A percentile compares a stretch with the other conserved stretches of the same genome.
Evolutionary conservation across 2,329 filamentous ascomycete genomes (phyloP).

Genomic region (Geosmithia flava): DNA sequence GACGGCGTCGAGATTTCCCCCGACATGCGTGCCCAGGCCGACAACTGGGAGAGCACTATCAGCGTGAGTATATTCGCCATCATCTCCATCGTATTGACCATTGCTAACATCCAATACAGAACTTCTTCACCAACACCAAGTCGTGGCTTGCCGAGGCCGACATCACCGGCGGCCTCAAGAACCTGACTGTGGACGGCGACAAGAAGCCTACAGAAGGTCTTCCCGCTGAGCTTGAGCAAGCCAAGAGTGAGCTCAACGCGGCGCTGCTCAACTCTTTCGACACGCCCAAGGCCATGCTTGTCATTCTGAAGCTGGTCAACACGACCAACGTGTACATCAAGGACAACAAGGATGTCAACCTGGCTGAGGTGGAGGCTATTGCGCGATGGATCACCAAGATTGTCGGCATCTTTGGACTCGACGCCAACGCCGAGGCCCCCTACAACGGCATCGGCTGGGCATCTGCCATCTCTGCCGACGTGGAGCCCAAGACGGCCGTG

Average conservation of each 20-base stretch:
- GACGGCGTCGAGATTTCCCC: constrained; percentile 85
- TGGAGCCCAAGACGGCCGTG: constrained; percentile 32
- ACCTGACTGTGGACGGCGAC: constrained; percentile 22
- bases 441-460: constrained; percentile 47
- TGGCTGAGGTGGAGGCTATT: constrained; percentile 37
- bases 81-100: neutral
- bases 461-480: constrained; percentile 22
- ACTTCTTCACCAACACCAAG: constrained; percentile 47
- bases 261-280: constrained; percentile 80
- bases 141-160: constrained; percentile 36
- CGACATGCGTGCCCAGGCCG: constrained; percentile 62
- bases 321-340: constrained; percentile 56
- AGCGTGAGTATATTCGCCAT: constrained; percentile 31
- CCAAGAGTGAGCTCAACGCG: constrained; percentile 38
- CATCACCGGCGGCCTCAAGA: constrained; percentile 19
- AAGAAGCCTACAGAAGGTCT: constrained; percentile 18
- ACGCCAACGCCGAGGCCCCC: constrained; percentile 42
- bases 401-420: constrained; percentile 73
- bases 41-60: constrained; percentile 69
- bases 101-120: constrained; percentile 18
- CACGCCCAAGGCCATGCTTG: constrained; percentile 65
- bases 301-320: constrained; percentile 67
- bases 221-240: constrained; percentile 33
- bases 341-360: constrained; percentile 31
- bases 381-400: constrained; percentile 76